Evolutionary conservation across 139 green algal species (phyloP), one percentile per base, ranked within the genome.

Genomic region (Chlorella sp.): DNA sequence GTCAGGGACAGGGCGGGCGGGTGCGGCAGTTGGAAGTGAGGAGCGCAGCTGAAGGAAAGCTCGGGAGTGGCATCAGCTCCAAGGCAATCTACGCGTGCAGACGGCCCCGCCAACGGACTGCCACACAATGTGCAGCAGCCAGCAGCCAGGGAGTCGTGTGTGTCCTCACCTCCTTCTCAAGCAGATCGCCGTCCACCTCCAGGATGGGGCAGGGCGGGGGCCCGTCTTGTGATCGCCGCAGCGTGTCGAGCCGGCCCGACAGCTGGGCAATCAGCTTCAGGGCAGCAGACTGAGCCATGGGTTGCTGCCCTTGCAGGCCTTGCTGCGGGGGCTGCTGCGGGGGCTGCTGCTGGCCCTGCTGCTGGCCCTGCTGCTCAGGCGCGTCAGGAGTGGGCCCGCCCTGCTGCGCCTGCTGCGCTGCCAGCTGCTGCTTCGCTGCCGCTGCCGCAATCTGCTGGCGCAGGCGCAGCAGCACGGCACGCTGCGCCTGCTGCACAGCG

Each of bases 81-180:
- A n/a, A n/a, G n/a, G n/a, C n/a, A n/a, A n/a, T n/a, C n/a, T n/a
- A n/a, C n/a, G n/a, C n/a, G n/a, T n/a, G n/a, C n/a, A n/a, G n/a
- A n/a, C n/a, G n/a, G n/a, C n/a, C n/a, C n/a, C n/a, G n/a, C n/a
- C n/a, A n/a, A n/a, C n/a, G n/a, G n/a, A n/a, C n/a, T n/a, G n/a
- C n/a, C n/a, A n/a, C n/a, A n/a, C n/a, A n/a, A n/a, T n/a, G n/a
- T n/a, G n/a, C n/a, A n/a, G n/a, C n/a, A n/a, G n/a, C n/a, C n/a
- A n/a, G n/a, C n/a, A n/a, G n/a, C n/a, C n/a, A n/a, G n/a, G n/a
- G n/a, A n/a, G n/a, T n/a, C n/a, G n/a, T n/a, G n/a, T n/a, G n/a
- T n/a, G n/a, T n/a, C n/a, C 70, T 18, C 78, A 83, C 78, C 60
- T 83, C 56, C 6, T 74, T 57, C 26, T 83, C 78, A 0, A 83